phyloP scores from a whole-genome alignment of 2,329 filamentous ascomycete species.

The Monilinia fructicola region DNA sequence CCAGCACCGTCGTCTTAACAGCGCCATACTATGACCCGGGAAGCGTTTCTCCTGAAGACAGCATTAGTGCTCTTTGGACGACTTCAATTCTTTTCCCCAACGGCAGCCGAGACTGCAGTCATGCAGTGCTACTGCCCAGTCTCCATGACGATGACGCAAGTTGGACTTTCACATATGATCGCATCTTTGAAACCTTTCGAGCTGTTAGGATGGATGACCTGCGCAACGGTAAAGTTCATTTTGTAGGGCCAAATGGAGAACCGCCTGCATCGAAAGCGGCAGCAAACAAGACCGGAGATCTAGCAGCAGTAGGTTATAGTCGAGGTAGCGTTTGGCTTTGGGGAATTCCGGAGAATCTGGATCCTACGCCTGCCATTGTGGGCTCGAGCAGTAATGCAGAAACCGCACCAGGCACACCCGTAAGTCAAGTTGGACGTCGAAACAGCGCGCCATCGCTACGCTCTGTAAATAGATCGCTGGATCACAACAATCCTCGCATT shows the following conservation, averaged over 20 bases:
- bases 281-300: slow-evolving; percentile 66
- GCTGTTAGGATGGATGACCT: slow-evolving; percentile 74
- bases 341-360: slow-evolving; percentile 71
- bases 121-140: slow-evolving; percentile 63
- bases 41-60: slow-evolving; percentile 62
- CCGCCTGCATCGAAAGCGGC: slow-evolving; percentile 67
- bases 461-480: slow-evolving; percentile 30
- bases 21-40: slow-evolving; percentile 78
- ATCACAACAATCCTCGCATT: slow-evolving; percentile 42
- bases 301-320: slow-evolving; percentile 69
- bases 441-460: slow-evolving; percentile 39
- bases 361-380: slow-evolving; percentile 51
- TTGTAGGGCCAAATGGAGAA: slow-evolving; percentile 65
- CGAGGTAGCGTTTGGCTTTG: slow-evolving; percentile 76
- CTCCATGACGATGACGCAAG: slow-evolving; percentile 58
- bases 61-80: slow-evolving; percentile 76
- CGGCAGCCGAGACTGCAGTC: slow-evolving; percentile 74
- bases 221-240: slow-evolving; percentile 75
- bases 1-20: slow-evolving; percentile 68
- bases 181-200: slow-evolving; percentile 73
- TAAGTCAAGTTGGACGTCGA: slow-evolving; percentile 32
- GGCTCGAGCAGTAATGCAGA: slow-evolving; percentile 39
- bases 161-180: slow-evolving; percentile 78
- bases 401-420: slow-evolving; percentile 36
- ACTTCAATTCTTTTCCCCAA: slow-evolving; percentile 83